Evolutionary conservation across 176 grass and related monocot genomes (phyloP).

Genomic region (Carex parvula): DNA sequence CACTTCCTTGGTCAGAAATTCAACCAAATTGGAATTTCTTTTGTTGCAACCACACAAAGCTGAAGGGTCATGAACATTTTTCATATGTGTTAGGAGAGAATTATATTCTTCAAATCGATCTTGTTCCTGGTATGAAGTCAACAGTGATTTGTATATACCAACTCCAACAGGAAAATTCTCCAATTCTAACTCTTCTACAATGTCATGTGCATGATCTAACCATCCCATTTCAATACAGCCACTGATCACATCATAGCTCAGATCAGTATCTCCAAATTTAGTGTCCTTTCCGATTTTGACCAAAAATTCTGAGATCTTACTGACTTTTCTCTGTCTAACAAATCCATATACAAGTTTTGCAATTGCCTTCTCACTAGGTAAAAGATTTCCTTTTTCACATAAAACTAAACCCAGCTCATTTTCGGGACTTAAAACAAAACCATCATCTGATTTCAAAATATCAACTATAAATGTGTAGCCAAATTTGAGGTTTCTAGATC

Average conservation of each 20-base stretch:
- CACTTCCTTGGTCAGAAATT: conserved; percentile 50
- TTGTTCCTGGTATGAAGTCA: conserved; percentile 54
- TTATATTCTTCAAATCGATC: conserved; percentile 57
- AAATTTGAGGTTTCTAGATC: conserved; percentile 66
- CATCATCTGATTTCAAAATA: conserved; percentile 43
- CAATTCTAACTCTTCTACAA: conserved; percentile 56
- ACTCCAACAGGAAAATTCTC: conserved; percentile 35
- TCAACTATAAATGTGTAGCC: conserved; percentile 69
- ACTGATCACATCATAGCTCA: conserved; percentile 42
- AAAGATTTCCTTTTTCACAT: conserved; percentile 44
- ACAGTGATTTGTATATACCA: conserved; percentile 56
- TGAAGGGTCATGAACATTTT: conserved; percentile 42
- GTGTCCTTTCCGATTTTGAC: conserved; percentile 41
- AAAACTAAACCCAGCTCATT: conserved; percentile 32
- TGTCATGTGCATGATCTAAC: conserved; percentile 77
- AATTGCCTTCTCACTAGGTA: conserved; percentile 59
- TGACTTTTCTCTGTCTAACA: conserved; percentile 54
- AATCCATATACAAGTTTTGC: conserved; percentile 67
- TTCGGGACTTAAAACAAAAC: conserved; percentile 40
- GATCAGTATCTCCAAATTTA: conserved; percentile 27
- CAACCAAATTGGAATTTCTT: conserved; percentile 42
- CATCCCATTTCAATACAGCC: conserved; percentile 71
- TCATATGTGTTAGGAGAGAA: conserved; percentile 59
- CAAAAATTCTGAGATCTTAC: conserved; percentile 50
- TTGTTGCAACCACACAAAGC: conserved; percentile 33